Evolutionary conservation across 2,329 filamentous ascomycete species (phyloP), one percentile per base, ranked within the genome.

Genomic region (Didymosphaeria variabile): DNA sequence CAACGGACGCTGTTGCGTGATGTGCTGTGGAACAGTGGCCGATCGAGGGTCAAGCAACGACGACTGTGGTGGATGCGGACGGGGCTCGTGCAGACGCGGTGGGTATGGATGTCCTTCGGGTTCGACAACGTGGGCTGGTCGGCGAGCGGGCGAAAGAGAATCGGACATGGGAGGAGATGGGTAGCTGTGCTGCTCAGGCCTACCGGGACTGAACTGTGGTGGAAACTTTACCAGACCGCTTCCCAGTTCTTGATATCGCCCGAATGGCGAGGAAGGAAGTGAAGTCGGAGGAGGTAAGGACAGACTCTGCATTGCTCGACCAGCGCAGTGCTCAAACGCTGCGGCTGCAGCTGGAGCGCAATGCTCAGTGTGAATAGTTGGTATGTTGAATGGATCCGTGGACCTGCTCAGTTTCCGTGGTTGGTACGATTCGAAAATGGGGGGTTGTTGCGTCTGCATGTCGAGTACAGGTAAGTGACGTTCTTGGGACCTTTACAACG

Each of bases 101-200:
- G 67, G 66, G 54, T 75, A 76, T 45, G 65, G 74, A 55, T 66
- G 71, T 59, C 67, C 68, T 59, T 73, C 70, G 34, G 71, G 62
- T 69, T 77, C 72, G 65, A 72, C 68, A 65, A 72, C 66, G 57
- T 74, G 76, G 67, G 74, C 73, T 71, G 69, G 66, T 63, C 75
- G 76, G 65, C 72, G 72, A 61, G 72, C 67, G 66, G 81, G 79
- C 62, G 81, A 82, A 59, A 80, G 79, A 68, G 81, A 78, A 75
- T 79, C 80, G 77, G 82, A 84, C 82, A 84, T 84, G 74, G 82
- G 82, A 74, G 82, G 81, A 69, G 81, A 83, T 61, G 80, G 81
- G 72, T 83, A 83, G 67, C 72, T 71, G 64, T 73, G 67, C 57
- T 72, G 72, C 66, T 74, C 73, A 74, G 74, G 62, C 70, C 72